Conservation (phyloP, 805 yeast species). For the Candida berthetii region DNA sequence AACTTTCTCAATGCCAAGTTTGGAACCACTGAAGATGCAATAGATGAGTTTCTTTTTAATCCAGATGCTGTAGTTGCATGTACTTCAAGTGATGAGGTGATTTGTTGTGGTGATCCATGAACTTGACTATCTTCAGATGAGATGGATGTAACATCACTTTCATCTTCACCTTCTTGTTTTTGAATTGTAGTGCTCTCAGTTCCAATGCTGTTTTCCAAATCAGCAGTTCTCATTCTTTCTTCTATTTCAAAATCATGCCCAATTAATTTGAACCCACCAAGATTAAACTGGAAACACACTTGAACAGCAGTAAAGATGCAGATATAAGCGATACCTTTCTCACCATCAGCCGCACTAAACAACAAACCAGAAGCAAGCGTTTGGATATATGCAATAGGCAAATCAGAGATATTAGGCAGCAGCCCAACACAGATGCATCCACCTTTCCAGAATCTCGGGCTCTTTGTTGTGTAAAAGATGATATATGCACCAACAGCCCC, state of each 20-base stretch:
- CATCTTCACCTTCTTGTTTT: not conserved
- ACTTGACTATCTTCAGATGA: not conserved
- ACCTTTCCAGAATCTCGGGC: slow-evolving; percentile 64
- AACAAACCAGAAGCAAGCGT: slow-evolving; percentile 52
- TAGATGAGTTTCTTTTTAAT: not conserved
- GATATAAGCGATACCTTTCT: slow-evolving; percentile 73
- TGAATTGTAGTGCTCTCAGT: not conserved
- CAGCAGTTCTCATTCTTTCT: slow-evolving; percentile 17
- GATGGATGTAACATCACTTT: not conserved
- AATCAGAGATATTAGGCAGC: slow-evolving; percentile 66
- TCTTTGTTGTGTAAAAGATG: slow-evolving; percentile 6
- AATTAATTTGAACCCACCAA: slow-evolving; percentile 65
- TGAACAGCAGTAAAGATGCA: slow-evolving; percentile 60
- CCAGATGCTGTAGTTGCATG: not conserved
- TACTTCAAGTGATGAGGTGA: not conserved
- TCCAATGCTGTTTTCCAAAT: slow-evolving; percentile 1
- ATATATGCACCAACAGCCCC: slow-evolving; percentile 42
- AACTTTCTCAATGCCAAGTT: slow-evolving; percentile 1
- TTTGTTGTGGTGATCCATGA: not conserved
- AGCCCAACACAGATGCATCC: slow-evolving; percentile 65
- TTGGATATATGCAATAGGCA: slow-evolving; percentile 69
- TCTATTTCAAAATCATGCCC: slow-evolving; percentile 51
- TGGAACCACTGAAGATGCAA: not conserved
- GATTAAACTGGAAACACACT: slow-evolving; percentile 42
- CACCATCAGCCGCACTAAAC: slow-evolving; percentile 50